phyloP scores from a whole-genome alignment of 495 filamentous ascomycete genomes.

The Alectoria sarmentosa region DNA sequence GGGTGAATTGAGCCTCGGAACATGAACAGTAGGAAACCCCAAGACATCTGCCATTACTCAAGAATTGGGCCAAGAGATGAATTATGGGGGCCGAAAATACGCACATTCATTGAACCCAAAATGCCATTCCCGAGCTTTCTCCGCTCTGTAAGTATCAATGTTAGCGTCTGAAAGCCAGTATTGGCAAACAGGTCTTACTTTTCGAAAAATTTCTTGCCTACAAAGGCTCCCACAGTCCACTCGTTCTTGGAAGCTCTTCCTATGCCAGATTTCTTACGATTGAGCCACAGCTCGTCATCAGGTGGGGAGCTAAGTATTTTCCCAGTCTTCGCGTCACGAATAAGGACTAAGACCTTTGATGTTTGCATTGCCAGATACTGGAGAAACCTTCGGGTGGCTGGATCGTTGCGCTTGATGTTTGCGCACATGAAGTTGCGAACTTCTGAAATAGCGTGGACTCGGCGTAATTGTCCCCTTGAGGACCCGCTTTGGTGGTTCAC shows the following conservation, averaged over 20 bases:
- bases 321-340: conserved; percentile 45
- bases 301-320: conserved; percentile 38
- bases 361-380: conserved; percentile 41
- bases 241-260: conserved; percentile 38
- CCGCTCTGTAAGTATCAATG: conserved; percentile 8
- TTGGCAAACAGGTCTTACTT: conserved; percentile 38
- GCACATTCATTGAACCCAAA: conserved; percentile 40
- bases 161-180: conserved; percentile 9
- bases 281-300: conserved; percentile 40
- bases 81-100: not conserved
- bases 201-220: conserved; percentile 23
- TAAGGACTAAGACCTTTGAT: conserved; percentile 36
- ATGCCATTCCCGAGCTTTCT: conserved; percentile 36
- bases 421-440: conserved; percentile 44
- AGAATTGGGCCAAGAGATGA: not conserved
- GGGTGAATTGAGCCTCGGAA: not conserved
- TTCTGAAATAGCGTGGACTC: conserved; percentile 36
- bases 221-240: conserved; percentile 27
- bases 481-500: conserved; percentile 31
- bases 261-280: conserved; percentile 37
- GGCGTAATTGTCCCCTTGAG: conserved; percentile 27
- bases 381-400: conserved; percentile 44
- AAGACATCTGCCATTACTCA: not conserved
- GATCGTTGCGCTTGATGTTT: conserved; percentile 45
- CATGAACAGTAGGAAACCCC: not conserved